Base-by-base conservation (phyloP, 352 stramenopile species). In the Phytophthora quininea region DNA sequence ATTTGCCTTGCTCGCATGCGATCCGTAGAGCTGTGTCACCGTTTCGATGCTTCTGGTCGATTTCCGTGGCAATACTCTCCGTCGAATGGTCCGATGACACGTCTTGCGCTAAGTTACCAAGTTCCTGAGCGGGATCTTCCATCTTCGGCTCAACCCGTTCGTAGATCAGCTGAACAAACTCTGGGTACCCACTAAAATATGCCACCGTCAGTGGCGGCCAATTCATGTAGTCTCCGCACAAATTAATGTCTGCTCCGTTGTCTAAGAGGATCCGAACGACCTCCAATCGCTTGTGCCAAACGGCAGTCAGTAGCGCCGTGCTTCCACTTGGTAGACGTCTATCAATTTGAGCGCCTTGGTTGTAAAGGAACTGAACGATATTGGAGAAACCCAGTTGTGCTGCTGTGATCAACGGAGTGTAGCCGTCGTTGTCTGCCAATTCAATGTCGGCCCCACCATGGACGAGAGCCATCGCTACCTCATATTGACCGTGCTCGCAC, bases 191-290 rank as follows among this genome's bases (percentile, higher is more conserved):
- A 19, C 48, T 54, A 8, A 54, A 35, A 29, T 54, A 54, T 30
- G 48, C 48, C 2, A 54, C 48, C 5, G 30, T 54, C 29, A 54
- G 24, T 30, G 48, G n/a, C 15, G 48, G 48, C 48, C 48, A 54
- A 5, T 40, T 38, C 7, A 38, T 3, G 29, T 38, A 54, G 48
- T 54, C 48, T 42, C 30, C 48, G 14, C 42, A 48, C 4, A 48
- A 4, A 27, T 53, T 35, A 19, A 62, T 24, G 4, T 45, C 32
- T 27, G 43, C 55, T 42, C 54, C 30, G 15, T 53, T 33, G 12
- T 61, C 30, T 5, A 61, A 10, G 3, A 61, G 40, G n/a, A 61
- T 10, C 19, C 54, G 54, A 61, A 53, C 42, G 8, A 53, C 54
- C 2, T 51, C 54, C 14, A 61, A n/a, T 15, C 46, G 42, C 5